Base-by-base conservation (phyloP, 306 rosid species). In the Sophora flavescens region DNA sequence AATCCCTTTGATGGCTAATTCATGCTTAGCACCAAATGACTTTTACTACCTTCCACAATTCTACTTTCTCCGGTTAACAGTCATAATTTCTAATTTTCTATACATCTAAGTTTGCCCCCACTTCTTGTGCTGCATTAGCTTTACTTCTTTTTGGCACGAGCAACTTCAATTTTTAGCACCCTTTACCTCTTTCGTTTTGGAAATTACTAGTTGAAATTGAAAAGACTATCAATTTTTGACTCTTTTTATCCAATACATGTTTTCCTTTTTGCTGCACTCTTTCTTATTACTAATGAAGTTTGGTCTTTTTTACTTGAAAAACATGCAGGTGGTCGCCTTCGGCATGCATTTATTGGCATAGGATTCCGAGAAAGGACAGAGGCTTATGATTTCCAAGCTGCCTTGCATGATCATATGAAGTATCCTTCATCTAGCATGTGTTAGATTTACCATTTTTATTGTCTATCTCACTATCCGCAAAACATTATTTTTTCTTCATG, bases 321-420 rank as follows among this genome's bases (percentile, higher is more conserved):
- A 60, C 30, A 32, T 65, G 84, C 86, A 95, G 99, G 54, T 78
- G 99, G 99, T 66, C 96, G 93, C 54, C 93, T 84, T 79, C 88
- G 99, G 38, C 97, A 95, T 84, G 99, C 99, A 76, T 95, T 95
- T 80, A 90, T 95, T 81, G 99, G 99, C 71, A 2, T 92, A 58
- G 99, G 99, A 72, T 95, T 95, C 83, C 89, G 97, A 72, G 99
- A 92, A 86, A 88, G 99, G 82, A 89, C 97, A 41, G 97, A 92
- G 83, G 99, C 99, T 50, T 95, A 95, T 87, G 97, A 95, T 79
- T 95, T 95, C 82, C 97, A 95, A 87, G 99, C 99, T 54, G 96
- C 99, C 76, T 78, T 95, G 82, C 97, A 92, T 73, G 97, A 95
- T 70, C 97, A 95, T 83, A 88, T 95, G 90, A 95, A 90, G 99